Conservation (phyloP, 2,329 filamentous ascomycete species). For the Colletotrichum salicis region DNA sequence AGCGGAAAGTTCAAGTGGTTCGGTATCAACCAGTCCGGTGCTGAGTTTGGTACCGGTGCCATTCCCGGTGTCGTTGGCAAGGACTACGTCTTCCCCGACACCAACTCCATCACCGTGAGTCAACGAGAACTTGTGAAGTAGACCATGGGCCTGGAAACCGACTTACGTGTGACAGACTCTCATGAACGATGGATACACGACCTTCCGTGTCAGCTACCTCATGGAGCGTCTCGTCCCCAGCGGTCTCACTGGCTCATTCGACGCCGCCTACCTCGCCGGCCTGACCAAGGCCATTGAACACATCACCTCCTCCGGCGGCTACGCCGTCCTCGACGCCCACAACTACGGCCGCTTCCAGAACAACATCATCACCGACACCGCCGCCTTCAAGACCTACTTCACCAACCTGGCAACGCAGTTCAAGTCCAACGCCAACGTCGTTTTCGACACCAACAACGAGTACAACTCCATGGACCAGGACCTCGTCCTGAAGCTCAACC, state of each 20-base stretch:
- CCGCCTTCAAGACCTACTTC: slow-evolving; percentile 64
- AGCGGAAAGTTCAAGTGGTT: slow-evolving; percentile 51
- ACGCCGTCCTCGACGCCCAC: slow-evolving; percentile 63
- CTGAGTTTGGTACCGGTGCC: slow-evolving; percentile 69
- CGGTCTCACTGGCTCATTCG: slow-evolving; percentile 52
- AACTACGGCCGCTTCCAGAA: slow-evolving; percentile 63
- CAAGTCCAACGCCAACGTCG: slow-evolving; percentile 58
- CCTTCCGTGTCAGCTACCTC: slow-evolving; percentile 64
- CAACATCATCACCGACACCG: slow-evolving; percentile 58
- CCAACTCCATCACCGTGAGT: slow-evolving; percentile 53
- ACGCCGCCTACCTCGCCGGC: slow-evolving; percentile 54
- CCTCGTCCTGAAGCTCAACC: slow-evolving; percentile 65
- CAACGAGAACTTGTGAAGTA: too few species aligned
- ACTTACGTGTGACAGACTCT: slow-evolving; percentile 48
- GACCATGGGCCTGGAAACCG: not conserved
- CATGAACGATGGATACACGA: slow-evolving; percentile 64
- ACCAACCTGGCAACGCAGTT: slow-evolving; percentile 59
- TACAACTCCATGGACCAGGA: slow-evolving; percentile 67
- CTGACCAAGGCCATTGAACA: slow-evolving; percentile 42
- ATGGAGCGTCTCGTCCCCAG: slow-evolving; percentile 66
- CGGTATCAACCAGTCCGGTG: slow-evolving; percentile 61
- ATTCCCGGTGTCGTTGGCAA: slow-evolving; percentile 67
- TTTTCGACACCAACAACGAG: slow-evolving; percentile 71
- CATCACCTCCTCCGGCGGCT: slow-evolving; percentile 47
- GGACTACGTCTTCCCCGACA: slow-evolving; percentile 71